These are phyloP conservation scores for Candida fluviatilis DNA, from an alignment of 805 yeast genomes.

Conservation along the genomic window DNA sequence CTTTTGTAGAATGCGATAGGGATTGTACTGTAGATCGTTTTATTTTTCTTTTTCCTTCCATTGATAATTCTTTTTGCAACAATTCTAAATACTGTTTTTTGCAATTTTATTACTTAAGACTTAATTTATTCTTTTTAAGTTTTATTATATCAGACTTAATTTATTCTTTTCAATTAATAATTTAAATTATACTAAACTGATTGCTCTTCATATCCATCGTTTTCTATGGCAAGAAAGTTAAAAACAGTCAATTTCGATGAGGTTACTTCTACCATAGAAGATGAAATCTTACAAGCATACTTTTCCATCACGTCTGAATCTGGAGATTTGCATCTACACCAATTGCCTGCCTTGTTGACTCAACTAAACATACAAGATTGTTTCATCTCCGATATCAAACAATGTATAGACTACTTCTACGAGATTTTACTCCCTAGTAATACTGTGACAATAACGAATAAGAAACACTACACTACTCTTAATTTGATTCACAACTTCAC, in stretches of 20 bases:
- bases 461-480: slow-evolving; percentile 21
- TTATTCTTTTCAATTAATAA: neutral
- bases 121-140: too few species aligned
- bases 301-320: slow-evolving; percentile 17
- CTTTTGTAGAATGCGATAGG: too few species aligned
- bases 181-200: too few species aligned
- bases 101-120: too few species aligned
- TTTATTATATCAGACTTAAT: too few species aligned
- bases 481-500: slow-evolving; percentile 27
- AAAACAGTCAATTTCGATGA: slow-evolving; percentile 10
- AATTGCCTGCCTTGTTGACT: slow-evolving; percentile 21
- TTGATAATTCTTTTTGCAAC: too few species aligned
- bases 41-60: too few species aligned
- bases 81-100: too few species aligned
- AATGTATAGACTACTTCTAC: slow-evolving; percentile 32
- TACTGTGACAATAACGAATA: slow-evolving; percentile 1
- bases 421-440: slow-evolving; percentile 12
- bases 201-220: too few species aligned
- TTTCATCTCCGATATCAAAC: slow-evolving; percentile 27
- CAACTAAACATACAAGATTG: slow-evolving; percentile 25
- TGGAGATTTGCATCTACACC: slow-evolving; percentile 24
- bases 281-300: slow-evolving; percentile 33
- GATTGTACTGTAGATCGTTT: too few species aligned
- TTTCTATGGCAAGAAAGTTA: neutral
- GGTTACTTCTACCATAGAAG: slow-evolving; percentile 22